These are phyloP conservation scores for Pseudogymnoascus sp. DNA, from an alignment of 2,329 filamentous ascomycete species.

Conservation along the genomic window DNA sequence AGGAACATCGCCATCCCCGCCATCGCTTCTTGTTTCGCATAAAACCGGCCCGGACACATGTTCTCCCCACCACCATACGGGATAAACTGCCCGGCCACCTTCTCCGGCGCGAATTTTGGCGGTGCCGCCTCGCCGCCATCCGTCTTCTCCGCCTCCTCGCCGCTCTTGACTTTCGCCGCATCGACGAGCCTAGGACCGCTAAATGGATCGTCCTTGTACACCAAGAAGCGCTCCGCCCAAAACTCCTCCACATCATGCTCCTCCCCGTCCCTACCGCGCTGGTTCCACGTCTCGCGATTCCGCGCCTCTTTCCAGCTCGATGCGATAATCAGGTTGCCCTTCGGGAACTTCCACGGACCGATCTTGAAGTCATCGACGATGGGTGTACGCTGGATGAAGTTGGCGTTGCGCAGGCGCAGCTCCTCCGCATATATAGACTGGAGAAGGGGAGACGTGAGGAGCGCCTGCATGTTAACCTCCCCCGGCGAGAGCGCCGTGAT, in stretches of 20 bases:
- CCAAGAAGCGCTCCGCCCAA: conserved; percentile 32
- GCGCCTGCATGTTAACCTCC: conserved; percentile 14
- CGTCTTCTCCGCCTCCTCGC: neutral
- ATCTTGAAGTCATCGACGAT: conserved; percentile 24
- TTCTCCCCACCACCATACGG: conserved; percentile 30
- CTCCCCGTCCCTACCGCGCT: conserved; percentile 17
- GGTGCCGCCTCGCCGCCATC: conserved; percentile 7
- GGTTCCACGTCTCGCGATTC: conserved; percentile 28
- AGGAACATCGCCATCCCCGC: conserved; percentile 28
- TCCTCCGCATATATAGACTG: conserved; percentile 32
- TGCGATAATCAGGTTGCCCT: conserved; percentile 22
- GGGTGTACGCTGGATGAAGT: conserved; percentile 15
- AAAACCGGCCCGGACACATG: conserved; percentile 32
- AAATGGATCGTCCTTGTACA: conserved; percentile 24
- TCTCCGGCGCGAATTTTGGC: conserved; percentile 22
- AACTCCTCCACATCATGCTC: conserved; percentile 27
- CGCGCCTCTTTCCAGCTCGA: conserved; percentile 24
- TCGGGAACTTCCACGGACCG: conserved; percentile 25
- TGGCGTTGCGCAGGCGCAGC: conserved; percentile 25
- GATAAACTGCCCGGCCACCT: conserved; percentile 28
- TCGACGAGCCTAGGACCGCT: conserved; percentile 23
- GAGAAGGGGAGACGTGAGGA: conserved; percentile 25
- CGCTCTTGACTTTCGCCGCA: conserved; percentile 13
- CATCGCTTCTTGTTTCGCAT: conserved; percentile 31
- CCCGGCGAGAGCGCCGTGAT: conserved; percentile 17